Evolutionary conservation across 2,329 filamentous ascomycete genomes (phyloP).

Genomic region (Verticillium alfalfae): DNA sequence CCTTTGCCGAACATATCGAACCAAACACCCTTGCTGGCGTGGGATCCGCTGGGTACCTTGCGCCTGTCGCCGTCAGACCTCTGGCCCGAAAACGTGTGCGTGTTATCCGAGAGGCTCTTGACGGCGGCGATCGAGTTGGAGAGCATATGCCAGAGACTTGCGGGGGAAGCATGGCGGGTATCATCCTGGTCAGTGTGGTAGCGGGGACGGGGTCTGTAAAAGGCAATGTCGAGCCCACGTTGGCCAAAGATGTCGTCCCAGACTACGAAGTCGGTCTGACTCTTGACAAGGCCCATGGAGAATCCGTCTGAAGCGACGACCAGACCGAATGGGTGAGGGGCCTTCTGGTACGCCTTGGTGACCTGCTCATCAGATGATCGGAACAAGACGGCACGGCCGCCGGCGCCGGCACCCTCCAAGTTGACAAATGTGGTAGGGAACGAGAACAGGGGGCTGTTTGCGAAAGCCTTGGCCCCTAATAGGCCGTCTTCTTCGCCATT

Average conservation of each 20-base stretch:
- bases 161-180: conserved; percentile 65
- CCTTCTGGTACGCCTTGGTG: conserved; percentile 68
- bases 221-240: conserved; percentile 86
- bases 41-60: conserved; percentile 58
- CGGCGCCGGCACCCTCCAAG: conserved; percentile 89
- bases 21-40: conserved; percentile 72
- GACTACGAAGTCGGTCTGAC: conserved; percentile 84
- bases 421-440: conserved; percentile 89
- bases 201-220: conserved; percentile 76
- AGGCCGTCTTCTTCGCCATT: conserved; percentile 94
- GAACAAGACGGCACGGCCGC: conserved; percentile 82
- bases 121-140: conserved; percentile 75
- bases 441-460: conserved; percentile 72
- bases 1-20: conserved; percentile 83
- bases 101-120: conserved; percentile 63
- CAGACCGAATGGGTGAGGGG: conserved; percentile 73
- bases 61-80: conserved; percentile 48
- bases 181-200: conserved; percentile 94
- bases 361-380: conserved; percentile 83
- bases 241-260: conserved; percentile 69
- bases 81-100: conserved; percentile 58
- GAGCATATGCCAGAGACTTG: conserved; percentile 89
- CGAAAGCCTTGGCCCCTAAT: conserved; percentile 80
- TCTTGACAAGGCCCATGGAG: conserved; percentile 69
- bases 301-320: conserved; percentile 83